A percentile compares a stretch with the other conserved stretches of the same genome.
Conservation (phyloP, 768 basidiomycete species). For the Obba rivulosa region DNA sequence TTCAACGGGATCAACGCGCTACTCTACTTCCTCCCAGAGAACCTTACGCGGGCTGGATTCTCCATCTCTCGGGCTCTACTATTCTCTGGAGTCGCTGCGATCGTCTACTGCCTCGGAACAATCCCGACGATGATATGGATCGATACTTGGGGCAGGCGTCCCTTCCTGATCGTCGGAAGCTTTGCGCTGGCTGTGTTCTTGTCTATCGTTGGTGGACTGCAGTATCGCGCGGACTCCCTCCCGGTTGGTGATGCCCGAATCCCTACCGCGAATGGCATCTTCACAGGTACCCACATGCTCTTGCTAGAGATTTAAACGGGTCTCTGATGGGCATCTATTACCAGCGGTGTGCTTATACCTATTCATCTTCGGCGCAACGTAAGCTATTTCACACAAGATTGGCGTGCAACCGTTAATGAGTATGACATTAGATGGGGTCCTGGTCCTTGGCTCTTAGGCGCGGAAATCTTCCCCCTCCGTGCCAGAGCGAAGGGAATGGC, state of each 20-base stretch:
- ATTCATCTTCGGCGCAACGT: slow-evolving; percentile 51
- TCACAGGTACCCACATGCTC: slow-evolving; percentile 18
- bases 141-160: slow-evolving; percentile 46
- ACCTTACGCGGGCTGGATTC: slow-evolving; percentile 47
- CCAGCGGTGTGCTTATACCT: slow-evolving; percentile 50
- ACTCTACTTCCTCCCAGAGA: slow-evolving; percentile 52
- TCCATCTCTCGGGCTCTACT: slow-evolving; percentile 36
- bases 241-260: slow-evolving; percentile 28
- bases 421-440: slow-evolving; percentile 25
- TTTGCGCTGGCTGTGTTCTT: slow-evolving; percentile 37
- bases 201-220: slow-evolving; percentile 43
- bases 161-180: slow-evolving; percentile 45
- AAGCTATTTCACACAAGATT: slow-evolving; percentile 7
- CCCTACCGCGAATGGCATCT: slow-evolving; percentile 30
- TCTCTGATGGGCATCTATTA: no score
- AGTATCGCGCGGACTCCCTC: slow-evolving; percentile 36
- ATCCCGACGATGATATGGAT: slow-evolving; percentile 50
- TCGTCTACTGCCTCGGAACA: slow-evolving; percentile 45
- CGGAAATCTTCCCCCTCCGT: slow-evolving; percentile 28
- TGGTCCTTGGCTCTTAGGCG: slow-evolving; percentile 26
- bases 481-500: slow-evolving; percentile 29
- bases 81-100: slow-evolving; percentile 40
- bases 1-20: slow-evolving; percentile 55
- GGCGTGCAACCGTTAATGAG: slow-evolving; percentile 9
- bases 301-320: no score